Evolutionary conservation across 768 basidiomycete genomes (phyloP).

Genomic region (Pulveroboletus sp.): DNA sequence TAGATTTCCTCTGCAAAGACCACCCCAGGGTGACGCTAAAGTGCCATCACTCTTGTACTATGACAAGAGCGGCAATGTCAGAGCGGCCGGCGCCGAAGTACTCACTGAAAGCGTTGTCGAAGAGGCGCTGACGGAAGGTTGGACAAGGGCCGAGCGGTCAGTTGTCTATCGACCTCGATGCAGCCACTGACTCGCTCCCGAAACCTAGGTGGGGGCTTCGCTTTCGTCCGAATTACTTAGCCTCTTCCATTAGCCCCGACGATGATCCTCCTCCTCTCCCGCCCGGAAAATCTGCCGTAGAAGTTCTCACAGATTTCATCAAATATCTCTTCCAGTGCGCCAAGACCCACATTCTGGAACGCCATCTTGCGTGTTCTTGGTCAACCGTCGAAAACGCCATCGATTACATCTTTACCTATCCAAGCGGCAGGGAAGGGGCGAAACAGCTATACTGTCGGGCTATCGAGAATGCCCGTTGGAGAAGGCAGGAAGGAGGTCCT

Average conservation of each 20-base stretch:
- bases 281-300: slow-evolving; percentile 9
- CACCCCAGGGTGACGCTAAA: slow-evolving; percentile 39
- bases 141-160: slow-evolving; percentile 18
- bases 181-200: neutral
- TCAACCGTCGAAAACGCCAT: slow-evolving; percentile 9
- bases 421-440: slow-evolving; percentile 27
- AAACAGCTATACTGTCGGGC: slow-evolving; percentile 22
- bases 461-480: slow-evolving; percentile 14
- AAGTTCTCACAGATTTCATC: too few relatives aligned
- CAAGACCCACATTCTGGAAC: slow-evolving; percentile 12
- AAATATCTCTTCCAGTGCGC: too few relatives aligned
- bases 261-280: slow-evolving; percentile 32
- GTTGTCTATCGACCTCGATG: neutral
- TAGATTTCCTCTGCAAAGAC: slow-evolving; percentile 40
- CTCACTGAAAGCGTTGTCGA: too few relatives aligned
- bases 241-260: slow-evolving; percentile 17
- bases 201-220: slow-evolving; percentile 25
- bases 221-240: slow-evolving; percentile 14
- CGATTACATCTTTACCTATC: slow-evolving; percentile 24
- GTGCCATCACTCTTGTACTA: slow-evolving; percentile 46
- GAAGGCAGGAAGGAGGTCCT: too few relatives aligned
- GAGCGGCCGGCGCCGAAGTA: slow-evolving; percentile 42
- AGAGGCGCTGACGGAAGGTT: too few relatives aligned
- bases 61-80: slow-evolving; percentile 32
- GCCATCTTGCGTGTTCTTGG: slow-evolving; percentile 17